A percentile compares a stretch with the other conserved stretches of the same genome.
Conservation (phyloP, 1,284 basidiomycete species). For the Boletellus deceptivus region DNA sequence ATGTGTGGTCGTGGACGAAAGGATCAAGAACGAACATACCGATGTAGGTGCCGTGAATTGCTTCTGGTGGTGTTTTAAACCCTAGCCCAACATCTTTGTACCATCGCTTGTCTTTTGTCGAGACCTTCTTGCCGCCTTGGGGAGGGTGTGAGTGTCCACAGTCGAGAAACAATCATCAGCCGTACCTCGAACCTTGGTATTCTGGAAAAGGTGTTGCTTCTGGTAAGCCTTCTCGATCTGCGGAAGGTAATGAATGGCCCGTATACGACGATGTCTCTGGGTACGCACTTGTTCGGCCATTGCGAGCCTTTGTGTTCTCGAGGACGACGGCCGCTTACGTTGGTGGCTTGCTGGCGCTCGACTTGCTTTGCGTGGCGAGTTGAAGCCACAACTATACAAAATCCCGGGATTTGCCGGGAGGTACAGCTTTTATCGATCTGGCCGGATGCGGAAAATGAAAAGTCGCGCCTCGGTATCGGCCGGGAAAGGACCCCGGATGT, state of each 20-base stretch:
- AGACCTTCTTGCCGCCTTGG: constrained; percentile 82
- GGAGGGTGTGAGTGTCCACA: constrained; percentile 17
- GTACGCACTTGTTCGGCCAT: constrained; percentile 35
- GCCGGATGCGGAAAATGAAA: no score
- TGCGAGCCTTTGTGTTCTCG: constrained; percentile 13
- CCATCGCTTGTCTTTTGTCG: constrained; percentile 97
- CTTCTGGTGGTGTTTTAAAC: constrained; percentile 96
- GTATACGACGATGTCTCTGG: background rate
- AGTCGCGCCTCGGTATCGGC: no score
- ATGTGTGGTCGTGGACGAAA: constrained; percentile 2
- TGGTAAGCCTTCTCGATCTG: constrained; percentile 94
- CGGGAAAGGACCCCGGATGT: no score
- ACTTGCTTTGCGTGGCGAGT: constrained; percentile 31
- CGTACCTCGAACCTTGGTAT: constrained; percentile 90
- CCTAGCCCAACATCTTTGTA: constrained; percentile 98
- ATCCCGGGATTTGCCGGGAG: constrained; percentile 43
- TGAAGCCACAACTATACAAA: constrained; percentile 55
- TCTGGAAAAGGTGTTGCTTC: constrained; percentile 98
- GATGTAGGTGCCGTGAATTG: constrained; percentile 96
- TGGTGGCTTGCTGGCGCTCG: constrained; percentile 33
- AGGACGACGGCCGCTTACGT: constrained; percentile 27
- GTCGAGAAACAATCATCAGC: constrained; percentile 6
- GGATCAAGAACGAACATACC: constrained; percentile 51
- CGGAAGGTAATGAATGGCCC: background rate
- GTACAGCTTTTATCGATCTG: no score